Conservation (phyloP, 768 basidiomycete species). For the Mycena vulgaris region DNA sequence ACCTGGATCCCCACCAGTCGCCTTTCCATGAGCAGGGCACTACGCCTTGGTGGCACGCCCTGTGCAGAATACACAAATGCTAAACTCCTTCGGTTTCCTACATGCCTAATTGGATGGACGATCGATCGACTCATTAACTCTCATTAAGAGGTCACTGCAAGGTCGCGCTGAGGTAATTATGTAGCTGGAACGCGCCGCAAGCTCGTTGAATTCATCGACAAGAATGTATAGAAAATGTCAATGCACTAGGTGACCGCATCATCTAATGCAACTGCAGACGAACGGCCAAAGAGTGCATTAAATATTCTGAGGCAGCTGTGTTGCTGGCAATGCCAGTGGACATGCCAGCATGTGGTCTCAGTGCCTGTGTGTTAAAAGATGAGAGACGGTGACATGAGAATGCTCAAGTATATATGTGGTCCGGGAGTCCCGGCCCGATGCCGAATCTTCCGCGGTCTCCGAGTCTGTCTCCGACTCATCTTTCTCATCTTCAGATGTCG, state of each 20-base stretch:
- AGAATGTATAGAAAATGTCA: too few species aligned
- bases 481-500: conserved; percentile 15
- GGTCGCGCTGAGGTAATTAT: too few species aligned
- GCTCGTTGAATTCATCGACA: too few species aligned
- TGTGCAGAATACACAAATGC: too few species aligned
- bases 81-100: too few species aligned
- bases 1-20: too few species aligned
- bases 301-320: conserved; percentile 71
- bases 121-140: too few species aligned
- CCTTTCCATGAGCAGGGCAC: too few species aligned
- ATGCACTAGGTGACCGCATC: conserved; percentile 77
- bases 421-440: background rate
- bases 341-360: conserved; percentile 70
- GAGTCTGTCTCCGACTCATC: background rate
- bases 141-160: too few species aligned
- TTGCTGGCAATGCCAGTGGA: conserved; percentile 65
- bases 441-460: background rate
- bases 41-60: too few species aligned
- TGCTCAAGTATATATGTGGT: background rate
- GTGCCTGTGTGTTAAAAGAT: conserved; percentile 81
- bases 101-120: too few species aligned
- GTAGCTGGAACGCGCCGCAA: too few species aligned
- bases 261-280: conserved; percentile 61
- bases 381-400: conserved; percentile 33
- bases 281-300: conserved; percentile 75